These are phyloP conservation scores for Mucor plumbeus DNA, from an alignment of 371 early-diverging fungal species.

Conservation along the genomic window DNA sequence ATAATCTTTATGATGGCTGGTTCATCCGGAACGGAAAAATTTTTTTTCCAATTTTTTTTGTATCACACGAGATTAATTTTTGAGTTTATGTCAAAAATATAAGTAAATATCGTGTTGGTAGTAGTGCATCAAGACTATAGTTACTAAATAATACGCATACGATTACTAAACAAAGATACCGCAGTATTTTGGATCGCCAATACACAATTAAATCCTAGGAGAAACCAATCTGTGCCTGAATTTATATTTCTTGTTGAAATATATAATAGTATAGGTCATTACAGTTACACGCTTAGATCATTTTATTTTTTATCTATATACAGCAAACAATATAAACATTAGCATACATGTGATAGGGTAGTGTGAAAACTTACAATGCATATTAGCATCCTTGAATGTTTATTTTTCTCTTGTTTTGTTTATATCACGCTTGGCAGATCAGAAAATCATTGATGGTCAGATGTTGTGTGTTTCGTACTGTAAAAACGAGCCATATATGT, in stretches of 20 bases:
- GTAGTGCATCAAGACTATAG: neutral
- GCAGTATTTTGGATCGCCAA: neutral
- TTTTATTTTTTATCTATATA: neutral
- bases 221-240: neutral
- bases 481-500: neutral
- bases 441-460: neutral
- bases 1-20: neutral
- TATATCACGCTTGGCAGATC: constrained; percentile 1
- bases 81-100: constrained; percentile 4
- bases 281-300: neutral
- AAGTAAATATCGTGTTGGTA: neutral
- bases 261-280: neutral
- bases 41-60: neutral
- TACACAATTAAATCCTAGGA: neutral
- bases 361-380: neutral
- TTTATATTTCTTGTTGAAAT: neutral
- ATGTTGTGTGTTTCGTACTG: neutral
- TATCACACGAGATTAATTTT: neutral
- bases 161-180: neutral
- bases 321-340: neutral
- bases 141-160: neutral
- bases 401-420: neutral
- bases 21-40: neutral
- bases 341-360: neutral
- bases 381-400: neutral